Evolutionary conservation across 2,329 filamentous ascomycete species (phyloP).

Genomic region (Fusarium pseudocircinatum): DNA sequence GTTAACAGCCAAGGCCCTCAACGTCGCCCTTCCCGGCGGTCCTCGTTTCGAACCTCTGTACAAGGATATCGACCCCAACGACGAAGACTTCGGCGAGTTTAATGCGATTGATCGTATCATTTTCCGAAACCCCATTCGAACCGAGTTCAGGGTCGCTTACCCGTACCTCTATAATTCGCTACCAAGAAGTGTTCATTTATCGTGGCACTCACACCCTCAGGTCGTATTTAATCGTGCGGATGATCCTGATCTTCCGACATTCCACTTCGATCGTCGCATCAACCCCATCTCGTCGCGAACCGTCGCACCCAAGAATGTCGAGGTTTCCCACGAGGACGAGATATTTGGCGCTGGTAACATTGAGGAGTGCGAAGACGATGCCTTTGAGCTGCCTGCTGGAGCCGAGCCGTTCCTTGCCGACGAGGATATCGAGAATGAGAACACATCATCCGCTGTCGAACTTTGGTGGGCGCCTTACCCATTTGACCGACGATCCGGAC

Average conservation of each 20-base stretch:
- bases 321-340: constrained; percentile 90
- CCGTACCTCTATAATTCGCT: constrained; percentile 97
- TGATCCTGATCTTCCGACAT: constrained; percentile 89
- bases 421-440: constrained; percentile 86
- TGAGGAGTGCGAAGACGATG: constrained; percentile 78
- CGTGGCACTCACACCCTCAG: constrained; percentile 94
- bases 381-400: constrained; percentile 82
- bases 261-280: constrained; percentile 97
- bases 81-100: constrained; percentile 99
- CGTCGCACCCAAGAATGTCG: constrained; percentile 93
- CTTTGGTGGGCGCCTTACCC: constrained; percentile 99
- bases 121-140: constrained; percentile 93
- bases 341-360: constrained; percentile 86
- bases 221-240: constrained; percentile 90
- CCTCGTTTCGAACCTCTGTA: constrained; percentile 96
- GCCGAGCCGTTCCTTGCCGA: constrained; percentile 90
- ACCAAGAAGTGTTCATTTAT: constrained; percentile 89
- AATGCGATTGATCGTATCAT: constrained; percentile 99
- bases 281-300: constrained; percentile 97
- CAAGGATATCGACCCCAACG: constrained; percentile 98
- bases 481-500: constrained; percentile 91
- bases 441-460: constrained; percentile 90
- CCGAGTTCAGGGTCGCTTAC: constrained; percentile 93
- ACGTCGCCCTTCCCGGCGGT: constrained; percentile 96
- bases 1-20: constrained; percentile 93